Conservation (phyloP, 192 early-diverging fungal species). For the Coemansia sp. region DNA sequence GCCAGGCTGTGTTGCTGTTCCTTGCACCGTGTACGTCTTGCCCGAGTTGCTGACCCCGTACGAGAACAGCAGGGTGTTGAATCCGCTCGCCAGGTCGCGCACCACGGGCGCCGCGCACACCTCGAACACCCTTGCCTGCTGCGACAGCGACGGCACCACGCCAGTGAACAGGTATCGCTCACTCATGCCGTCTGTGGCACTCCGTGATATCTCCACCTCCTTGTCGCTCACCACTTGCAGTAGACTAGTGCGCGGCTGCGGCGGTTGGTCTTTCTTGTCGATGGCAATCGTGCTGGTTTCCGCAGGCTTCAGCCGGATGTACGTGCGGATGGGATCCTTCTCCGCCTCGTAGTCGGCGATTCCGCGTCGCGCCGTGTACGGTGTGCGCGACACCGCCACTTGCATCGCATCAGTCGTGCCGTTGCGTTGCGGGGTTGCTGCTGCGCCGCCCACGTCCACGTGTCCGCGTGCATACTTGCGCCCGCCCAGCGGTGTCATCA, state of each 20-base stretch:
- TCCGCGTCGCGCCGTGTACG: slow-evolving; percentile 42
- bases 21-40: slow-evolving; percentile 70
- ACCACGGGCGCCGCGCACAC: slow-evolving; percentile 61
- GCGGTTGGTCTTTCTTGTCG: background rate
- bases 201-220: slow-evolving; percentile 39
- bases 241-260: slow-evolving; percentile 8
- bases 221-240: slow-evolving; percentile 53
- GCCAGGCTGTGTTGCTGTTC: slow-evolving; percentile 51
- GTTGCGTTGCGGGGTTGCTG: slow-evolving; percentile 1
- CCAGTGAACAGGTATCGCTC: slow-evolving; percentile 61
- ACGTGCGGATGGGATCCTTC: slow-evolving; percentile 53
- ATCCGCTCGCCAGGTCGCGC: slow-evolving; percentile 56
- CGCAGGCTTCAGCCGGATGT: slow-evolving; percentile 44
- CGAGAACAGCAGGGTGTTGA: slow-evolving; percentile 67
- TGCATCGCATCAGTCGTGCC: slow-evolving; percentile 21
- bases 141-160: slow-evolving; percentile 53
- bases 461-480: slow-evolving; percentile 38
- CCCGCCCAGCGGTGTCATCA: slow-evolving; percentile 39
- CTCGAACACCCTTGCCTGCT: slow-evolving; percentile 61
- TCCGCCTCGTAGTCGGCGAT: slow-evolving; percentile 45
- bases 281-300: slow-evolving; percentile 9
- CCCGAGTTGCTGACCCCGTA: slow-evolving; percentile 75
- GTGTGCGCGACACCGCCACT: slow-evolving; percentile 39
- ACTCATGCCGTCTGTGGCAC: slow-evolving; percentile 12
- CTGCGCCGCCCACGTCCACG: slow-evolving; percentile 25